These are phyloP conservation scores for Phytophthora hibernalis DNA, from an alignment of 352 stramenopile species.

Conservation along the genomic window DNA sequence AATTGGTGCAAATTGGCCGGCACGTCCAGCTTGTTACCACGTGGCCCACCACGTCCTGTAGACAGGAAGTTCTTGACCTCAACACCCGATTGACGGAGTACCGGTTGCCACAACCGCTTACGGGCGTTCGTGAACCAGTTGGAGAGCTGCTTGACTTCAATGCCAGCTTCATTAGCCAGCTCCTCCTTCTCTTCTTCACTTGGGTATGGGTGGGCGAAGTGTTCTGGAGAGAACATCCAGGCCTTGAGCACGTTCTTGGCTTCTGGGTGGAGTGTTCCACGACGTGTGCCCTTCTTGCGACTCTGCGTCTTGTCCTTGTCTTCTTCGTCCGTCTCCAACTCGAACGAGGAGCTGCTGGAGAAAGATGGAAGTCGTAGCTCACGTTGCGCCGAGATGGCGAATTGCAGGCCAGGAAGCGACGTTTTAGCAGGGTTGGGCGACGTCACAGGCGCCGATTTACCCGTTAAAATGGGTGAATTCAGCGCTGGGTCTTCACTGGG, in stretches of 20 bases:
- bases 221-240: constrained; percentile 91
- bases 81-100: constrained; percentile 86
- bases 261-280: constrained; percentile 82
- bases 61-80: constrained; percentile 91
- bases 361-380: constrained; percentile 67
- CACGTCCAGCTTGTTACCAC: constrained; percentile 82
- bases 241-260: constrained; percentile 90
- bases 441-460: constrained; percentile 39
- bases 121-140: constrained; percentile 93
- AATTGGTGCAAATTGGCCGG: constrained; percentile 66
- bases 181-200: constrained; percentile 91
- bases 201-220: constrained; percentile 89
- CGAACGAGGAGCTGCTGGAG: constrained; percentile 47
- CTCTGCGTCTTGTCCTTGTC: constrained; percentile 34
- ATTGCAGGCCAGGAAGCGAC: constrained; percentile 67
- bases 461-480: constrained; percentile 49
- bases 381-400: constrained; percentile 64
- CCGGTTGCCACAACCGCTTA: constrained; percentile 87
- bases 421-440: constrained; percentile 61
- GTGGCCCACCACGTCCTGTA: constrained; percentile 78
- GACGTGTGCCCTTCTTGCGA: constrained; percentile 85
- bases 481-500: constrained; percentile 29
- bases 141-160: constrained; percentile 90
- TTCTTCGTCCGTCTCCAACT: constrained; percentile 40
- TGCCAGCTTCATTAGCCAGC: constrained; percentile 76